Conservation (phyloP, 192 early-diverging fungal genomes). For the Coemansia sp. region DNA sequence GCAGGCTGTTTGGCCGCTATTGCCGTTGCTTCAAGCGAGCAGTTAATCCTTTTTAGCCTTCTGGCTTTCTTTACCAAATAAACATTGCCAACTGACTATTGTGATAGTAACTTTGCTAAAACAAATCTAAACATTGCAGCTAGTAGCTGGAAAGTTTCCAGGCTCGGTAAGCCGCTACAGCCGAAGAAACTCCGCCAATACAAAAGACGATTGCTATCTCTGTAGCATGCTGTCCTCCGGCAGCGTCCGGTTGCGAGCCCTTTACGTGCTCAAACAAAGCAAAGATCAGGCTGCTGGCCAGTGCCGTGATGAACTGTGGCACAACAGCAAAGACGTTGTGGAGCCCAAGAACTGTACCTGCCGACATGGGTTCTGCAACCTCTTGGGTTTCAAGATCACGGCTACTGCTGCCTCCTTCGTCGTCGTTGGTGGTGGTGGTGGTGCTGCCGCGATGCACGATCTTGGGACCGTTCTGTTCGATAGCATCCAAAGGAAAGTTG, state of each 20-base stretch:
- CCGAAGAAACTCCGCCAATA: constrained; percentile 42
- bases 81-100: too few species aligned
- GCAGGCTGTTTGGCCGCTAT: too few species aligned
- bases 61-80: too few species aligned
- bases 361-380: constrained; percentile 40
- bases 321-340: constrained; percentile 95
- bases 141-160: constrained; percentile 29
- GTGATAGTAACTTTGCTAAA: too few species aligned
- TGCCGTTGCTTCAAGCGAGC: too few species aligned
- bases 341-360: constrained; percentile 86
- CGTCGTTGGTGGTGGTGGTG: too few species aligned
- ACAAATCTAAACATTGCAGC: background rate
- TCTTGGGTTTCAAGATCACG: background rate
- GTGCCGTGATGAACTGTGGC: constrained; percentile 88
- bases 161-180: constrained; percentile 32
- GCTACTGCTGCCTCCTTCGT: background rate
- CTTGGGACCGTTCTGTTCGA: constrained; percentile 5
- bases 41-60: too few species aligned
- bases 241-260: constrained; percentile 13
- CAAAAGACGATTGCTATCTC: constrained; percentile 49
- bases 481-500: constrained; percentile 33
- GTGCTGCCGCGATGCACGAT: background rate
- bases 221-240: constrained; percentile 33
- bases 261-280: constrained; percentile 63
- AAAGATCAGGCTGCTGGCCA: constrained; percentile 75